Base-by-base conservation (phyloP, 2,329 filamentous ascomycete genomes). In the Myriosclerotinia scirpicola region DNA sequence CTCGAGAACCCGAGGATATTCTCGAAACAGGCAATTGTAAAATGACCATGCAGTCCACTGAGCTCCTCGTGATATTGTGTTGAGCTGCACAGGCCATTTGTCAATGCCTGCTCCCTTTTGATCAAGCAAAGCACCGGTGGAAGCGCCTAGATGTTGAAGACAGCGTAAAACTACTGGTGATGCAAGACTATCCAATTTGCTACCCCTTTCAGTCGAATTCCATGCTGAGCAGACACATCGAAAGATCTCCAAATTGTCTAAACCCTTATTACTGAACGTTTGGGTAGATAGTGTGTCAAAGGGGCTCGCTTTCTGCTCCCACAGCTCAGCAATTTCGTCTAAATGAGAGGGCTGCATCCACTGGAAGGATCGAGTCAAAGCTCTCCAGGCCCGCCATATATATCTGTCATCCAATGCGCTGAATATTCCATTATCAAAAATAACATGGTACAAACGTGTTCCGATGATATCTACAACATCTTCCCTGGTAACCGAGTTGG, bases 401-500 rank as follows among this genome's bases (percentile, higher is more conserved):
- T 76, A 74, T 64, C 71, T 68, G 9, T 63, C 67, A 26, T 73
- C 66, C 20, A 76, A 55, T 7, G 73, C 69, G 2, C 71, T 64
- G 67, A 71, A 34, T 55, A 34, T 56, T 52, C n/a, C 71, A 65
- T 67, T 63, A 15, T 75, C 65, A 48, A 76, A 76, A 34, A 76
- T 72, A n/a, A 76, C 71, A 34, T 75, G 71, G 50, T 76, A 76
- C n/a, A 78, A 71, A 44, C 73, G 75, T n/a, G 76, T 69, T 12
- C 75, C 73, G 52, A 77, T 68, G 11, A 66, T 68, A 61, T 75
- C 72, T 15, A 77, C 75, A 50, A 74, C 73, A 6, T 75, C 75
- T 56, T 79, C 77, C 54, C 75, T 71, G 11, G 68, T 73, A 14
- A 80, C 71, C n/a, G 79, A 77, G 6, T 73, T 72, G 54, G 77